Conservation (phyloP, 1,139 yeast genomes). For the Pichia sp. region DNA sequence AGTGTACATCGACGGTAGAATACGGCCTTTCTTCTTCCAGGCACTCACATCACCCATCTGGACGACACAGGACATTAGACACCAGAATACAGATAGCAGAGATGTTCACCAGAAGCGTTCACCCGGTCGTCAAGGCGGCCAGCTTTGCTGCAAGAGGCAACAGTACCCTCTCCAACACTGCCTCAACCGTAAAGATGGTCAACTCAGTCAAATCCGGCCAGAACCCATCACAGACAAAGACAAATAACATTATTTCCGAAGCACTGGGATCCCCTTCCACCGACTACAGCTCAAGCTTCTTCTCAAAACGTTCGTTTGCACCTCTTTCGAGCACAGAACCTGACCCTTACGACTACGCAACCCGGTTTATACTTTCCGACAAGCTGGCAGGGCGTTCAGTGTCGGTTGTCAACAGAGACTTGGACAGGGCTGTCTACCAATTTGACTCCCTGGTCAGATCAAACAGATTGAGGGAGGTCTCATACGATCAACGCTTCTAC, state of each 20-base stretch:
- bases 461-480: slow-evolving; percentile 36
- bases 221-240: background rate
- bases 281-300: slow-evolving; percentile 1
- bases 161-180: slow-evolving; percentile 8
- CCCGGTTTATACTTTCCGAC: slow-evolving; percentile 36
- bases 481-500: slow-evolving; percentile 40
- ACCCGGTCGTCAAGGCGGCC: background rate
- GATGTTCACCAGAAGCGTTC: background rate
- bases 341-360: slow-evolving; percentile 29
- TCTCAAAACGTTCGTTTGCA: slow-evolving; percentile 5
- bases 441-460: slow-evolving; percentile 35
- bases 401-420: slow-evolving; percentile 33
- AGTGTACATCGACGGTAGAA: too few relatives aligned
- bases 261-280: background rate
- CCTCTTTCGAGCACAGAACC: slow-evolving; percentile 8
- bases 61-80: background rate
- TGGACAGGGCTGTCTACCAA: slow-evolving; percentile 35
- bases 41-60: too few relatives aligned
- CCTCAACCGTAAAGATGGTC: slow-evolving; percentile 5
- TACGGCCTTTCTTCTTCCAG: too few relatives aligned
- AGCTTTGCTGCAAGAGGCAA: slow-evolving; percentile 6
- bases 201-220: slow-evolving; percentile 6
- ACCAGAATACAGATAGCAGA: background rate
- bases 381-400: slow-evolving; percentile 45
- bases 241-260: slow-evolving; percentile 6